Conservation (phyloP, 2,329 filamentous ascomycete species). For the Grosmannia penicillata region DNA sequence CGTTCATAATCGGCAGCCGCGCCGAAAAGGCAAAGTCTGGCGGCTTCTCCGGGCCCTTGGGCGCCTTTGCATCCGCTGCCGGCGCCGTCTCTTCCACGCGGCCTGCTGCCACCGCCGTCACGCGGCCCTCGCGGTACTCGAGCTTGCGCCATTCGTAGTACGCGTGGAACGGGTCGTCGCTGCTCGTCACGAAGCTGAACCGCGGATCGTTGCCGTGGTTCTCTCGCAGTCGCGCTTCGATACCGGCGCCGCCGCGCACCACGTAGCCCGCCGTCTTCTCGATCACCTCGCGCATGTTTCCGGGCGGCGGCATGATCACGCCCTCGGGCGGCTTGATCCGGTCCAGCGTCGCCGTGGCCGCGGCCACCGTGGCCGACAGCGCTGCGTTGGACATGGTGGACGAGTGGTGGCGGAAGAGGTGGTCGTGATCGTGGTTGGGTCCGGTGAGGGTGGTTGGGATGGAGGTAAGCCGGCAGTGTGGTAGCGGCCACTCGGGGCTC, state of each 20-base stretch:
- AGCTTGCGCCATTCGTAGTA: slow-evolving; percentile 86
- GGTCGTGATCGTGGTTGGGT: background rate
- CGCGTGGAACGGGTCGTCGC: slow-evolving; percentile 67
- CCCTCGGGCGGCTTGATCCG: slow-evolving; percentile 67
- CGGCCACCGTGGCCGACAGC: slow-evolving; percentile 26
- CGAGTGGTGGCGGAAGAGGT: background rate
- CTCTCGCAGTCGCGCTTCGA: slow-evolving; percentile 73
- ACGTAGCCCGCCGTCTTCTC: slow-evolving; percentile 95
- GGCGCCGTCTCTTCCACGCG: slow-evolving; percentile 43
- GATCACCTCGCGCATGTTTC: slow-evolving; percentile 68
- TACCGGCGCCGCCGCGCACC: slow-evolving; percentile 49
- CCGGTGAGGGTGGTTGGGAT: too few relatives aligned
- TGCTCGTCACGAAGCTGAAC: slow-evolving; percentile 76
- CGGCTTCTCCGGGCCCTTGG: slow-evolving; percentile 71
- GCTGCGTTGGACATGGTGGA: slow-evolving; percentile 3
- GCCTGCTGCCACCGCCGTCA: slow-evolving; percentile 64
- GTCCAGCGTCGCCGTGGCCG: slow-evolving; percentile 35
- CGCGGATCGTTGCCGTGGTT: slow-evolving; percentile 78
- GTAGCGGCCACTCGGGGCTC: too few relatives aligned
- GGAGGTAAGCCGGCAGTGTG: too few relatives aligned
- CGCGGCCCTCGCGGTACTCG: slow-evolving; percentile 73
- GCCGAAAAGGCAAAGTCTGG: slow-evolving; percentile 86
- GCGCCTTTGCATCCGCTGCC: slow-evolving; percentile 33
- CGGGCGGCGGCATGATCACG: slow-evolving; percentile 72
- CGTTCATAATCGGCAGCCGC: slow-evolving; percentile 92